Conservation (phyloP, 805 yeast genomes). For the Metschnikowia shivogae region DNA sequence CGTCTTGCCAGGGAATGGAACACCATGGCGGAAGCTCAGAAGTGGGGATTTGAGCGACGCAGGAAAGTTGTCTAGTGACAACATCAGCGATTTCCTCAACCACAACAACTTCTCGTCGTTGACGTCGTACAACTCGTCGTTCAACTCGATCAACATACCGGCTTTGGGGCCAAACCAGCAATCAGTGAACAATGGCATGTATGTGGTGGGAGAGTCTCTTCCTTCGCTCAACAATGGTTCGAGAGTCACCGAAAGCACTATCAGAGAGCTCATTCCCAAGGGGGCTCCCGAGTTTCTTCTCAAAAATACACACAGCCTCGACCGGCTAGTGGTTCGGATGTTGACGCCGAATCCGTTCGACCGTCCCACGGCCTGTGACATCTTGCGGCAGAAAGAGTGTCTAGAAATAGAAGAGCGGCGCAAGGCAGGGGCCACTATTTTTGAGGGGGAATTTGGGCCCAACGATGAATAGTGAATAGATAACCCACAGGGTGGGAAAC, state of each 20-base stretch:
- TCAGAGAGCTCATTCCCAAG: slow-evolving; percentile 50
- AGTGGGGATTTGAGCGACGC: slow-evolving; percentile 96
- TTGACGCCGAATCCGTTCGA: slow-evolving; percentile 74
- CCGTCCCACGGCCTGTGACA: slow-evolving; percentile 74
- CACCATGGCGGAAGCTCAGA: slow-evolving; percentile 92
- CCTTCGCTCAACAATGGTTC: neutral
- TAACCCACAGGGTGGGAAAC: slow-evolving; percentile 8
- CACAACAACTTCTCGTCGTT: slow-evolving; percentile 34
- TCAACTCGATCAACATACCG: slow-evolving; percentile 15
- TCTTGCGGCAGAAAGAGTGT: slow-evolving; percentile 71
- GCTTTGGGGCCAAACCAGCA: slow-evolving; percentile 10
- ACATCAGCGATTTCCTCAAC: slow-evolving; percentile 39
- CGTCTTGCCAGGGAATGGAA: slow-evolving; percentile 90
- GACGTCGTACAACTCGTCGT: slow-evolving; percentile 29
- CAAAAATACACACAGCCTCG: slow-evolving; percentile 54
- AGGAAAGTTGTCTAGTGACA: slow-evolving; percentile 64
- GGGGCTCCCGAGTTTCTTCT: slow-evolving; percentile 88
- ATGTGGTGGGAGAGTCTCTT: slow-evolving; percentile 1
- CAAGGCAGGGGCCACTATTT: slow-evolving; percentile 89
- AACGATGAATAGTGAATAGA: slow-evolving; percentile 14
- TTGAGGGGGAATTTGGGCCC: slow-evolving; percentile 95
- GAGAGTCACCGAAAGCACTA: slow-evolving; percentile 1
- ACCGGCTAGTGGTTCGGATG: slow-evolving; percentile 82
- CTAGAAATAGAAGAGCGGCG: slow-evolving; percentile 72
- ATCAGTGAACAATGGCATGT: slow-evolving; percentile 4